Evolutionary conservation across 1,139 yeast species (phyloP).

Genomic region (Pichia norvegensis): DNA sequence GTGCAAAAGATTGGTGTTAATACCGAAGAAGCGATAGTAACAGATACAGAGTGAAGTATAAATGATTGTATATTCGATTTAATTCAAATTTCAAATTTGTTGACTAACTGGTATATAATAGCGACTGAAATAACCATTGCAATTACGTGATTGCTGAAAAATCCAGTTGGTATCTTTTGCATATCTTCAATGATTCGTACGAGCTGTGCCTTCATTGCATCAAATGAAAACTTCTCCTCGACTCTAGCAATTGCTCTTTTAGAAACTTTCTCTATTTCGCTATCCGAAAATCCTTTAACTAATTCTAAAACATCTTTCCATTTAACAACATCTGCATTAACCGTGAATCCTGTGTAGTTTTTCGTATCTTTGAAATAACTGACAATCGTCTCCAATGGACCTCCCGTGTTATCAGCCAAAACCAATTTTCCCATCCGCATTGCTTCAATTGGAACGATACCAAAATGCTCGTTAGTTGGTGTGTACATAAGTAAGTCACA

Average conservation of each 20-base stretch:
- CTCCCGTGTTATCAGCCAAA: slow-evolving; percentile 82
- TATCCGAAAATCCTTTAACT: slow-evolving; percentile 29
- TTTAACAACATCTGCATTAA: slow-evolving; percentile 41
- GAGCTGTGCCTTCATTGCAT: slow-evolving; percentile 19
- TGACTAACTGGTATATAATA: background rate
- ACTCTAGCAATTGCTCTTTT: slow-evolving; percentile 17
- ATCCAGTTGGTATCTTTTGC: background rate
- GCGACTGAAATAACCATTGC: background rate
- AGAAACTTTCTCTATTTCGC: slow-evolving; percentile 25
- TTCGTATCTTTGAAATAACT: slow-evolving; percentile 26
- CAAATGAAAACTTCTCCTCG: slow-evolving; percentile 21
- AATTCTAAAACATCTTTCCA: slow-evolving; percentile 61
- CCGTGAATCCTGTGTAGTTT: slow-evolving; percentile 71
- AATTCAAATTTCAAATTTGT: background rate
- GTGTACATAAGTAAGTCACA: slow-evolving; percentile 71
- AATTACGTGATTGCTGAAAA: background rate
- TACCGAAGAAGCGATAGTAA: slow-evolving; percentile 26
- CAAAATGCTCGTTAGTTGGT: slow-evolving; percentile 90
- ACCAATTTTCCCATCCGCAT: slow-evolving; percentile 82
- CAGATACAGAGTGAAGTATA: slow-evolving; percentile 23
- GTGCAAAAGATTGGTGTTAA: slow-evolving; percentile 11
- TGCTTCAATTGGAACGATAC: slow-evolving; percentile 94
- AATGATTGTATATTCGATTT: background rate
- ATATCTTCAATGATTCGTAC: slow-evolving; percentile 13
- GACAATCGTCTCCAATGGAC: slow-evolving; percentile 78